Base-by-base conservation (phyloP, 1,284 basidiomycete genomes). In the Psilocybe mexicana region DNA sequence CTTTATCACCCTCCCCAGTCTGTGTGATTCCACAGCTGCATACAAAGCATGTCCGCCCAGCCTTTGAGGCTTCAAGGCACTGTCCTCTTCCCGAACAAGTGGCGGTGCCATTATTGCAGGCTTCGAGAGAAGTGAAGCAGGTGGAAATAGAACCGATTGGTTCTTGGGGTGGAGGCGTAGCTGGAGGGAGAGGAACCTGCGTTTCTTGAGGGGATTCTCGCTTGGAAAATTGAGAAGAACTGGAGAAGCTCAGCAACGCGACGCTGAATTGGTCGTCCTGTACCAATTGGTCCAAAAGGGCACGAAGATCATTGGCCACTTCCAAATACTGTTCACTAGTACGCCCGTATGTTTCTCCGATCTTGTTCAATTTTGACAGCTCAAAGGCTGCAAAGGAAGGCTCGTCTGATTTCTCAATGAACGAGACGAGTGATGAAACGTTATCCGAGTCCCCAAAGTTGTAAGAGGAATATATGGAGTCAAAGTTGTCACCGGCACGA, bases 81-180 rank as follows among this genome's bases (percentile, higher is more conserved):
- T 81, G 66, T 0, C 92, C 92, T 48, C 84, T 80, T 2, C 88
- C 87, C 8, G 86, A 88, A 70, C 92, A 93, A 18, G 76, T 68
- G 49, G 76, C 77, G 3, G 91, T 93, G 43, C 76, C 75, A 63
- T 87, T 84, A 18, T 69, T 74, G 69, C 91, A 93, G 0, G 77
- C 72, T 23, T 83, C 78, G 23, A 73, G 71, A 28, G 79, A 79
- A 0, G 73, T 65, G 67, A 84, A 86, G 73, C 91, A 93, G 4
- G 83, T 82, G n/a, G 86, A 83, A 33, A 86, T 71, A 30, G 80
- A 80, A 52, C 81, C 80, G 55, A 87, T 80, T 6, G 86, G 83
- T 67, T 81, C 75, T 61, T 82, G 78, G 4, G 83, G 80, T 1
- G 77, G 70, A 0, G 81, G 76, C 47, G 69, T 69, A 5, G 54